These are phyloP conservation scores for Sarocladium oryzae DNA, from an alignment of 2,329 filamentous ascomycete species.

Conservation along the genomic window DNA sequence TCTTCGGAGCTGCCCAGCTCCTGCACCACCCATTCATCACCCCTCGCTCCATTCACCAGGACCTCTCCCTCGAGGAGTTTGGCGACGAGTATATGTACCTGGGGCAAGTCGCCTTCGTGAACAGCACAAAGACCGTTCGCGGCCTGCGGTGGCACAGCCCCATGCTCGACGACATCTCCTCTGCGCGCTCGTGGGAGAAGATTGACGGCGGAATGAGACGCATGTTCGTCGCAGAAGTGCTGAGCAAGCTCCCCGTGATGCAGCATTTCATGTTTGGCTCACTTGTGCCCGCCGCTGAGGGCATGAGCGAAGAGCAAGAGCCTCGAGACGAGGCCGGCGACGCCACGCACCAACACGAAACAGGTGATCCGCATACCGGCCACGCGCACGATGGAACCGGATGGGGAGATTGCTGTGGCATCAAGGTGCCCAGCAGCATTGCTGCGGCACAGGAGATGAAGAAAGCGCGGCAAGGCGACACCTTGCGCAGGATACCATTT, in stretches of 20 bases:
- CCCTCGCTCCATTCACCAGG: constrained; percentile 77
- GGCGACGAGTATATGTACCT: constrained; percentile 81
- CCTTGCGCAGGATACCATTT: constrained; percentile 71
- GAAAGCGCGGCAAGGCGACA: constrained; percentile 58
- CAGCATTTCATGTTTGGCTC: constrained; percentile 95
- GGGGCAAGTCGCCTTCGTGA: constrained; percentile 88
- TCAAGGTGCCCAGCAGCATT: constrained; percentile 90
- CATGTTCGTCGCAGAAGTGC: constrained; percentile 92
- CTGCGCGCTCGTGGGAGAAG: constrained; percentile 83
- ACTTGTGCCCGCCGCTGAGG: constrained; percentile 70
- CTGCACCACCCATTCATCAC: constrained; percentile 77
- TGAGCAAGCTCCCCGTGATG: constrained; percentile 94
- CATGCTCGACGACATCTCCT: constrained; percentile 96
- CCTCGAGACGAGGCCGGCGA: constrained; percentile 40
- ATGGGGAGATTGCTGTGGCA: constrained; percentile 97
- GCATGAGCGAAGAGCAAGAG: constrained; percentile 66
- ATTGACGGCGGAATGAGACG: constrained; percentile 91
- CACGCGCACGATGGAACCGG: constrained; percentile 57
- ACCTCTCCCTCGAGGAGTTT: constrained; percentile 81
- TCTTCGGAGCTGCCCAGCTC: constrained; percentile 89
- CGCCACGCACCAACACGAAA: constrained; percentile 40
- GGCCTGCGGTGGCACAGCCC: constrained; percentile 93
- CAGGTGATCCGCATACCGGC: constrained; percentile 30
- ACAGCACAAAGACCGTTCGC: constrained; percentile 92
- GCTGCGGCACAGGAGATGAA: constrained; percentile 84